phyloP scores from a whole-genome alignment of 768 basidiomycete genomes.

The Macrolepiota dolichaula region DNA sequence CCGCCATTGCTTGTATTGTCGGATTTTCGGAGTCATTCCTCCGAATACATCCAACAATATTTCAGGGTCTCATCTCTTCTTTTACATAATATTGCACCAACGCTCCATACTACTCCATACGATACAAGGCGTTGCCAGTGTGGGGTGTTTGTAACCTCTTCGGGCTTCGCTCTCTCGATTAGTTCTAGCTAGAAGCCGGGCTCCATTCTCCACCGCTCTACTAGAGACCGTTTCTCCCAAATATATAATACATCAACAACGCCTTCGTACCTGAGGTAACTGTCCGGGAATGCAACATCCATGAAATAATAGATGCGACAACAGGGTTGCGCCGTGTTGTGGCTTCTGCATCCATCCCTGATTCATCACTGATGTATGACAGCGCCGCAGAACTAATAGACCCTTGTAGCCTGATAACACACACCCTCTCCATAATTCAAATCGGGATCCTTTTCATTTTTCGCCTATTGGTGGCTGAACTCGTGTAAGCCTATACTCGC shows the following conservation, averaged over 20 bases:
- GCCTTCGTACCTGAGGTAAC: conserved; percentile 10
- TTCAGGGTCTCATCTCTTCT: not conserved
- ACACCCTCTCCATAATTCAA: not conserved
- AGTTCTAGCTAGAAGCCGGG: not conserved
- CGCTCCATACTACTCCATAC: not conserved
- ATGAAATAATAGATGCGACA: not conserved
- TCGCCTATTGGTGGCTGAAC: not conserved
- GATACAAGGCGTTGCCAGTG: not conserved
- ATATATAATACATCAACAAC: conserved; percentile 3
- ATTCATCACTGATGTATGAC: conserved; percentile 8
- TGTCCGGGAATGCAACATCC: not conserved
- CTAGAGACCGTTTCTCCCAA: not conserved
- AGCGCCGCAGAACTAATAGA: not conserved
- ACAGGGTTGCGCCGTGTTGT: conserved; percentile 1
- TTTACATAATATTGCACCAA: not conserved
- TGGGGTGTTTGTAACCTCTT: not conserved
- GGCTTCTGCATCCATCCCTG: not conserved
- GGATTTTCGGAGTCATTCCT: not conserved
- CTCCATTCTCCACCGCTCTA: conserved; percentile 11
- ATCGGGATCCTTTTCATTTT: not conserved
- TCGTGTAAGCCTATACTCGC: not conserved
- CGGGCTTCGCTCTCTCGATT: not conserved
- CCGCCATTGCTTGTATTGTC: not conserved
- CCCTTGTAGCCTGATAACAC: conserved; percentile 3
- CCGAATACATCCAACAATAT: not conserved